A percentile compares a stretch with the other conserved stretches of the same genome.
Conservation (phyloP, 768 basidiomycete genomes). For the Trametes gibbosa region DNA sequence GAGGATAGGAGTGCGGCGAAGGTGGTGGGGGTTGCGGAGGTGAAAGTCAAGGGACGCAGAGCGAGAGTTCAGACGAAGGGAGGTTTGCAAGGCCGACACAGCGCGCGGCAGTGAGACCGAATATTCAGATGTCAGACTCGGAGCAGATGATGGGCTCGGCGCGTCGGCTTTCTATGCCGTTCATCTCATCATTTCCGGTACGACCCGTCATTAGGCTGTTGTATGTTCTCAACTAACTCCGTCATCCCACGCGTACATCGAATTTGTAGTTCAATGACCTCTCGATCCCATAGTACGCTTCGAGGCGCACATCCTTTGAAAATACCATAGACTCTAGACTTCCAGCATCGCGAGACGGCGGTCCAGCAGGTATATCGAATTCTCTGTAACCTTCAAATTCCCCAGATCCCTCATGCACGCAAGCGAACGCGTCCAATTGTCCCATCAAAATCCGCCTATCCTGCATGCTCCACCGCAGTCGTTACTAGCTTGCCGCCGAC, state of each 20-base stretch:
- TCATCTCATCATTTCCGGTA: no score
- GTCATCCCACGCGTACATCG: no score
- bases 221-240: neutral
- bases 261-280: no score
- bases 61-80: neutral
- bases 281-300: no score
- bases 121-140: no score
- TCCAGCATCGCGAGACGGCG: neutral
- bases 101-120: no score
- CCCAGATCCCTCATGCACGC: neutral
- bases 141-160: neutral
- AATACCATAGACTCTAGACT: neutral
- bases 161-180: neutral
- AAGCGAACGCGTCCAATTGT: neutral
- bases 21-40: slow-evolving; percentile 1
- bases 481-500: slow-evolving; percentile 84
- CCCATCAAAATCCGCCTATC: slow-evolving; percentile 32
- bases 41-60: neutral
- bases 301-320: neutral
- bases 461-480: slow-evolving; percentile 82
- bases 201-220: no score
- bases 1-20: neutral
- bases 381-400: neutral
- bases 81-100: neutral
- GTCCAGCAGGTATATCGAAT: slow-evolving; percentile 7